These are phyloP conservation scores for Blumeria graminis DNA, from an alignment of 2,329 filamentous ascomycete genomes.

Conservation along the genomic window DNA sequence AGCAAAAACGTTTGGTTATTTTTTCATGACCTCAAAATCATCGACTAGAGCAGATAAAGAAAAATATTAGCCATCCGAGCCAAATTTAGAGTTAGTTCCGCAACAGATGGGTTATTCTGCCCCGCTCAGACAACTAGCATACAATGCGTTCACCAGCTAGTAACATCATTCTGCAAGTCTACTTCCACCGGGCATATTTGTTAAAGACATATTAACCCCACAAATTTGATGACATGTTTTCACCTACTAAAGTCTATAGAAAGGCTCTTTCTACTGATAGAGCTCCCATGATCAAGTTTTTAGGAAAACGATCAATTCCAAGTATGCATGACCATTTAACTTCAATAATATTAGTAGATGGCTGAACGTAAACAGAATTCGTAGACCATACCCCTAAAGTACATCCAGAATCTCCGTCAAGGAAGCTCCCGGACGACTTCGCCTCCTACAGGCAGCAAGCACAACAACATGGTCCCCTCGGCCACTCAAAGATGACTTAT, in stretches of 20 bases:
- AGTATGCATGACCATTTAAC: conserved; percentile 11
- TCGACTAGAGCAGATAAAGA: too few relatives aligned
- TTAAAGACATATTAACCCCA: background rate
- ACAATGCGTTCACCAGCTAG: too few relatives aligned
- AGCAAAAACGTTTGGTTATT: too few relatives aligned
- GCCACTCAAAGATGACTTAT: conserved; percentile 7
- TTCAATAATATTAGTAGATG: background rate
- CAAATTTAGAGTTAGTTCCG: too few relatives aligned
- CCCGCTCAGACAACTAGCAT: too few relatives aligned
- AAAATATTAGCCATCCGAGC: too few relatives aligned
- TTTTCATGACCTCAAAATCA: too few relatives aligned
- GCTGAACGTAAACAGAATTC: conserved; percentile 18
- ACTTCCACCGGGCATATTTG: too few relatives aligned
- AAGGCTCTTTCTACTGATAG: conserved; percentile 16
- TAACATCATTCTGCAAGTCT: too few relatives aligned
- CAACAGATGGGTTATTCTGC: too few relatives aligned
- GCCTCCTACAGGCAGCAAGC: conserved; percentile 33
- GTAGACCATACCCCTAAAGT: conserved; percentile 32
- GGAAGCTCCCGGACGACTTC: conserved; percentile 31
- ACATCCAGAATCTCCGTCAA: conserved; percentile 29
- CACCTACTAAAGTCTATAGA: conserved; percentile 16
- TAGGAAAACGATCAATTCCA: conserved; percentile 18
- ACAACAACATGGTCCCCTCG: conserved; percentile 33
- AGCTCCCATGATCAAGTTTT: conserved; percentile 19
- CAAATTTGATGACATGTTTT: conserved; percentile 14